phyloP scores from a whole-genome alignment of 1,139 yeast species.

The Blastobotrys apis region DNA sequence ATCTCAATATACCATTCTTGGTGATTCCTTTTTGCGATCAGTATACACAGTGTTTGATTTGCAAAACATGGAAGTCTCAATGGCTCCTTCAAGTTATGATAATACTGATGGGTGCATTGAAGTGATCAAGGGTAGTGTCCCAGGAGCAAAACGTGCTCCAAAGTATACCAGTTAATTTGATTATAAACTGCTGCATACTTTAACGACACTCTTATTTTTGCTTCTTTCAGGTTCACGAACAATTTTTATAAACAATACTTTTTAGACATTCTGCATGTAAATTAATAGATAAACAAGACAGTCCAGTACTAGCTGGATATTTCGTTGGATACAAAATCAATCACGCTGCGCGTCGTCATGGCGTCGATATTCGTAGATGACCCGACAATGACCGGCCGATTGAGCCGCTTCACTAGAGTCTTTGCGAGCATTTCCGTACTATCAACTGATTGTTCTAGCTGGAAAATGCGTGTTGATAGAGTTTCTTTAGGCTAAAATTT shows the following conservation, averaged over 20 bases:
- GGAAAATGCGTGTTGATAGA: constrained; percentile 17
- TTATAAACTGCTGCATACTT: too few species aligned
- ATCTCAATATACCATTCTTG: constrained; percentile 43
- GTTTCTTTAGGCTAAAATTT: constrained; percentile 8
- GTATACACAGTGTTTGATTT: constrained; percentile 71
- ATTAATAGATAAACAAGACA: too few species aligned
- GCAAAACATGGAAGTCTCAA: constrained; percentile 51
- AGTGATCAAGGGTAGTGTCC: constrained; percentile 28
- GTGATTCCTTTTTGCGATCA: constrained; percentile 64
- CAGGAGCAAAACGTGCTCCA: constrained; percentile 31
- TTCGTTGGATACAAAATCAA: too few species aligned
- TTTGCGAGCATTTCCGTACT: constrained; percentile 23
- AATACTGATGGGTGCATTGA: constrained; percentile 24
- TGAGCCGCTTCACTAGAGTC: constrained; percentile 18
- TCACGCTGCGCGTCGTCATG: too few species aligned
- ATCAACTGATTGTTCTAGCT: constrained; percentile 20
- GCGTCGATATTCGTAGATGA: not conserved
- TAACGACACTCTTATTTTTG: not conserved
- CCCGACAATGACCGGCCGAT: constrained; percentile 21
- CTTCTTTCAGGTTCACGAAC: not conserved
- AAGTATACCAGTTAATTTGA: too few species aligned
- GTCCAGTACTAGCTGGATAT: too few species aligned
- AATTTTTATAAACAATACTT: not conserved
- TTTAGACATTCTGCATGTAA: too few species aligned
- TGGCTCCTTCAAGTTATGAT: constrained; percentile 43